Percentiles rank a stretch among this genome's conserved stretches.
These are phyloP conservation scores for Aureobasidium sp. DNA, from an alignment of 2,329 filamentous ascomycete species.

Conservation along the genomic window DNA sequence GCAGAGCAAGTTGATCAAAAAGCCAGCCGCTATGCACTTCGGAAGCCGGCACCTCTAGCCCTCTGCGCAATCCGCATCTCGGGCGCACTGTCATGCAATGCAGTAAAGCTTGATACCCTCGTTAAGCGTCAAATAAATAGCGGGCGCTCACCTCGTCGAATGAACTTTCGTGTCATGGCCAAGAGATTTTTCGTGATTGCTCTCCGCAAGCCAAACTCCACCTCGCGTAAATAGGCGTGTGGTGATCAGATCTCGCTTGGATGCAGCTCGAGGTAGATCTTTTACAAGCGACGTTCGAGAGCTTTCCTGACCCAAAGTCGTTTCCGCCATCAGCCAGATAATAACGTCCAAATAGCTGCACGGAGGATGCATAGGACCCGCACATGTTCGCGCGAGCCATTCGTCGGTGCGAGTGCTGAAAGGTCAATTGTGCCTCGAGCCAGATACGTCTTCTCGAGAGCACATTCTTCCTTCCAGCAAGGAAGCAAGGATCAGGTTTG, in stretches of 20 bases:
- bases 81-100: slow-evolving; percentile 1
- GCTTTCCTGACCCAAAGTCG: neutral
- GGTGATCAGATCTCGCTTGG: slow-evolving; percentile 14
- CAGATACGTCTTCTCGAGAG: neutral
- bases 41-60: slow-evolving; percentile 8
- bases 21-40: slow-evolving; percentile 7
- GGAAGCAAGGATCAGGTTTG: neutral
- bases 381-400: neutral
- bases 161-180: neutral
- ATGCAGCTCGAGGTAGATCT: slow-evolving; percentile 5
- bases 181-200: neutral
- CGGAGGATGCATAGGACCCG: neutral
- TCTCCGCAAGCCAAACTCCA: neutral
- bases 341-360: neutral
- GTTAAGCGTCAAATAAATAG: slow-evolving; percentile 3
- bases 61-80: slow-evolving; percentile 1
- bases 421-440: neutral
- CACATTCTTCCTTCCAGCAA: neutral
- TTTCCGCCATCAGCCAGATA: neutral
- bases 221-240: slow-evolving; percentile 3
- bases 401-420: neutral
- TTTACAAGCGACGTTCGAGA: slow-evolving; percentile 13
- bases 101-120: slow-evolving; percentile 12
- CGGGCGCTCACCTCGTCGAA: slow-evolving; percentile 9
- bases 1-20: neutral